Evolutionary conservation across 2,329 filamentous ascomycete genomes (phyloP), one percentile per base, ranked within the genome.

Genomic region (Colletotrichum somersetense): DNA sequence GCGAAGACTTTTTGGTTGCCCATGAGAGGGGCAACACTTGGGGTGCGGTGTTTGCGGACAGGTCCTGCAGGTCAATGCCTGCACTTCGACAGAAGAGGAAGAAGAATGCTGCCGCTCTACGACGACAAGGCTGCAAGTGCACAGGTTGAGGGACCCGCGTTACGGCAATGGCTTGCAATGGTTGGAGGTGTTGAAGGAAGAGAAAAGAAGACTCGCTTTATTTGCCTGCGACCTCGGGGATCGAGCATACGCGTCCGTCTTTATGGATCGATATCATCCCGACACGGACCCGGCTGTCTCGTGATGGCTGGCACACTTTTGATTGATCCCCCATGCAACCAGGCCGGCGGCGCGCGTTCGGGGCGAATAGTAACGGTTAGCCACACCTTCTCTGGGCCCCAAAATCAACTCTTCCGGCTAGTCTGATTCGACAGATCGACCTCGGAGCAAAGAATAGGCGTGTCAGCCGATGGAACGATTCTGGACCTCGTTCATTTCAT

Each of bases 21-120:
- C 40, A 26, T 2, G 53, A 20, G 40, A 66, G 26, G 52, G 18
- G 52, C 30, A 44, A 30, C 35, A 58, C 26, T 40, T 35, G 55
- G 26, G 44, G 23, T 38, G 61, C 57, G 67, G 48, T 56, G 11
- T 56, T 63, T 23, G 38, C 44, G 18, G 58, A 14, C 35, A 44
- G 35, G 46, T 50, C 53, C 58, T 63, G 64, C 68, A 68, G 69
- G 35, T 53, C n/a, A 68, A 58, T 57, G 58, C 52, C 58, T 53
- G 58, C 58, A 68, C 67, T 66, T 62, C 23, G 56, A 67, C 30
- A 23, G 8, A 30, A 38, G 38, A 12, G 53, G 20, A 12, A 59
- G 44, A 40, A 23, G 46, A 33, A 23, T 23, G 30, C 52, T 68
- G 38, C 30, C 46, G 30, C 53, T 35, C 50, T 53, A 58, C 26